Evolutionary conservation across 2,329 filamentous ascomycete genomes (phyloP).

Genomic region (Aspergillus proliferans): DNA sequence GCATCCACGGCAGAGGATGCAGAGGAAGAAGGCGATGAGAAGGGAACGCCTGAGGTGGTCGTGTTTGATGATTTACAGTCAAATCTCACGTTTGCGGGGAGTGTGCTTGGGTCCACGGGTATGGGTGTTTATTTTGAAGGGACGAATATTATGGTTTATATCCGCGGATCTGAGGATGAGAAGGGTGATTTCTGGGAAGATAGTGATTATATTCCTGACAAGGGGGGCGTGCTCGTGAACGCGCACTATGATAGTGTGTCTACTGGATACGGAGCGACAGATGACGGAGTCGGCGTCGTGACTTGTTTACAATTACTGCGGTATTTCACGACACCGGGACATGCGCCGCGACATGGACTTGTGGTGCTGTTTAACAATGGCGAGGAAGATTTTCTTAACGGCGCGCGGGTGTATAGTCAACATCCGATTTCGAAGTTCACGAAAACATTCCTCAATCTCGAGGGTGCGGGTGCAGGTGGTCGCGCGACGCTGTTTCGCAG

Average conservation of each 20-base stretch:
- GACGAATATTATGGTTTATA: conserved; percentile 85
- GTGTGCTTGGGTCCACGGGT: conserved; percentile 30
- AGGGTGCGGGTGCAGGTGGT: conserved; percentile 88
- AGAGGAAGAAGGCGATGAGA: conserved; percentile 11
- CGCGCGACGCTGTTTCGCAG: conserved; percentile 80
- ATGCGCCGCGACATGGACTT: conserved; percentile 71
- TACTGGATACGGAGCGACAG: conserved; percentile 86
- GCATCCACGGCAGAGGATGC: conserved; percentile 40
- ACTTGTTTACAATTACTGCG: conserved; percentile 77
- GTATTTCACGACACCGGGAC: conserved; percentile 68
- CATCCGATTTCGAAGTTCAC: conserved; percentile 74
- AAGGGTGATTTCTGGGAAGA: conserved; percentile 67
- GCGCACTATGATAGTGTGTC: conserved; percentile 93
- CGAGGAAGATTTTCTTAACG: conserved; percentile 88
- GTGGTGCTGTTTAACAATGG: conserved; percentile 89
- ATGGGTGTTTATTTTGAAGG: conserved; percentile 77
- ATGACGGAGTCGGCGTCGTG: conserved; percentile 88
- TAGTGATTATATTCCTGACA: conserved; percentile 40
- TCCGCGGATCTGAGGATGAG: conserved; percentile 72
- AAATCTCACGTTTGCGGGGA: conserved; percentile 66
- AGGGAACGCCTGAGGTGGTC: conserved; percentile 37
- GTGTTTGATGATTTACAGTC: conserved; percentile 73
- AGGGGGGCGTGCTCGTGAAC: conserved; percentile 82
- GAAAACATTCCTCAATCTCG: conserved; percentile 87
- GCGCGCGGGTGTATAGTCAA: conserved; percentile 75